Evolutionary conservation across 805 yeast genomes (phyloP).

Genomic region (Pichia gijzeniarum): DNA sequence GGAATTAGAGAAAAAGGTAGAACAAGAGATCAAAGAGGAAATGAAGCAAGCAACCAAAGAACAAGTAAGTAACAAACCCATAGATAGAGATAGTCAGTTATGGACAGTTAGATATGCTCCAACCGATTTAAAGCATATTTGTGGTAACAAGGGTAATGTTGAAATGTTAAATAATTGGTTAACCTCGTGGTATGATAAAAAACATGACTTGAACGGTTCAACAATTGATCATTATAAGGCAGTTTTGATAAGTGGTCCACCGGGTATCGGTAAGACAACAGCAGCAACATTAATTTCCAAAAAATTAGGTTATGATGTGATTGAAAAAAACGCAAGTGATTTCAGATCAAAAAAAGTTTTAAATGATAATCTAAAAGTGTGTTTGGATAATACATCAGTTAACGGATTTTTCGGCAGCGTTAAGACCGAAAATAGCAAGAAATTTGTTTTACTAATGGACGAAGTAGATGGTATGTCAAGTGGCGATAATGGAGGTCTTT

Average conservation of each 20-base stretch:
- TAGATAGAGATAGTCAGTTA: conserved; percentile 35
- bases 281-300: conserved; percentile 73
- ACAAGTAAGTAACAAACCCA: conserved; percentile 26
- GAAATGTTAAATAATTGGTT: conserved; percentile 69
- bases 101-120: conserved; percentile 98
- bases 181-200: conserved; percentile 59
- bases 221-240: conserved; percentile 73
- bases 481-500: conserved; percentile 98
- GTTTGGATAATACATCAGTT: conserved; percentile 76
- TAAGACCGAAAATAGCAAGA: conserved; percentile 32
- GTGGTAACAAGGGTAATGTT: conserved; percentile 84
- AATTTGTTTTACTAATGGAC: conserved; percentile 88
- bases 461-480: conserved; percentile 99
- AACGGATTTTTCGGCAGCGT: conserved; percentile 57
- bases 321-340: conserved; percentile 83
- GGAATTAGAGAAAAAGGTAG: conserved; percentile 55
- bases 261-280: conserved; percentile 80
- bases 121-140: conserved; percentile 60
- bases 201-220: conserved; percentile 45
- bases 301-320: conserved; percentile 61
- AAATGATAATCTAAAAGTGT: conserved; percentile 59
- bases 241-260: conserved; percentile 80
- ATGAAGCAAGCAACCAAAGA: conserved; percentile 21
- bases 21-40: conserved; percentile 37
- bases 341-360: conserved; percentile 79